Base-by-base conservation (phyloP, 116 monocot species). In the Papilionanthe hybrid region DNA sequence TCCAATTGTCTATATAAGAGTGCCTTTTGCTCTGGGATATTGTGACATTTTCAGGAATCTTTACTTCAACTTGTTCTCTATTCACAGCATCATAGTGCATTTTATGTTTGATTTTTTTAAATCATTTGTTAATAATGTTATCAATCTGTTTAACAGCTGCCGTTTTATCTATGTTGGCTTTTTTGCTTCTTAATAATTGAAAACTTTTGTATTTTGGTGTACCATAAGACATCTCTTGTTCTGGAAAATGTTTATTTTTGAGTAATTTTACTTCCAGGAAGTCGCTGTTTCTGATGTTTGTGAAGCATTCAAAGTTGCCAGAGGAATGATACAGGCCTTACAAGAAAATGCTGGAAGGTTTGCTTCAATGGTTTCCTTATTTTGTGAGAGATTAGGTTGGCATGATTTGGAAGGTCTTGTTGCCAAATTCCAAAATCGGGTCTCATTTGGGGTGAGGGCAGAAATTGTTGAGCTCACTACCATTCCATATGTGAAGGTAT, bases 271-370 rank as follows among this genome's bases (percentile, higher is more conserved):
- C 27, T 83, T 30, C 1, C 83, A 99, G 99, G 99, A 99, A 82
- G 82, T 92, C 75, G 92, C 93, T 19, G 87, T 99, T 76, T 29
- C 80, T 84, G 95, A 95, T 90, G 99, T 99, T 77, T 99, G 99
- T 83, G 91, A 93, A 77, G 85, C 90, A 79, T 99, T 93, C 37
- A 99, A 90, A 84, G 99, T 99, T 79, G 88, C 99, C 69, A 90
- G 99, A 88, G 99, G 99, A 42, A 92, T 90, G 93, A 90, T 99
- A 73, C 99, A 99, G 81, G 85, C 90, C 20, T 87, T 99, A 78
- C 99, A 99, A 84, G 99, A 99, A 90, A 95, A 92, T 91, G 95
- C 99, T 79, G 99, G 99, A 22, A 91, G 99, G 55, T 99, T 99
- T 92, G 93, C 99, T 77, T 87, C 85, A 69, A 95, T 99, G 99